Percentiles rank a stretch among this genome's conserved stretches.
These are phyloP conservation scores for Coemansia sp. DNA, from an alignment of 192 early-diverging fungal genomes.

Conservation along the genomic window DNA sequence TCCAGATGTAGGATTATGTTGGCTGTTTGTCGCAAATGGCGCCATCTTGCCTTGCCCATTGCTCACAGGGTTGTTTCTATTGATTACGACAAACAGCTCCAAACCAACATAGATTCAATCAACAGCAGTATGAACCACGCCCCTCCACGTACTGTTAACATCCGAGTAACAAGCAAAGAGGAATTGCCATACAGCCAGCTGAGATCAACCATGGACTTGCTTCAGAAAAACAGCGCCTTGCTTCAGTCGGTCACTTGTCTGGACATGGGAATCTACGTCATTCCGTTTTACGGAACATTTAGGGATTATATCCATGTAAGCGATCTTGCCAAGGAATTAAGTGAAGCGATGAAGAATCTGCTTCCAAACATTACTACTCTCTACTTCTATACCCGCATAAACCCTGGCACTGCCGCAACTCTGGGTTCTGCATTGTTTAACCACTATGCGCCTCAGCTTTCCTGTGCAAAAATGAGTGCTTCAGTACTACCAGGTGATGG, in stretches of 20 bases:
- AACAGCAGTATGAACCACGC: neutral
- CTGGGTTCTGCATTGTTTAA: neutral
- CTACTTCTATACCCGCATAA: no score
- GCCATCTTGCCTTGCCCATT: neutral
- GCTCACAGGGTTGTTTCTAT: neutral
- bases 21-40: slow-evolving; percentile 6
- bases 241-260: neutral
- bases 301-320: no score
- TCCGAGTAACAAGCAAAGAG: neutral
- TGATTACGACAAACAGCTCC: neutral
- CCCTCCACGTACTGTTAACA: neutral
- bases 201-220: neutral
- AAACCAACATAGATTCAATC: neutral
- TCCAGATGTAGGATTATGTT: neutral
- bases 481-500: no score
- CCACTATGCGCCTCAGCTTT: neutral
- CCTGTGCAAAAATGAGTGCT: neutral
- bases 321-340: no score
- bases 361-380: neutral
- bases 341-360: neutral
- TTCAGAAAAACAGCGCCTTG: neutral
- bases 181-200: neutral
- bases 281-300: neutral
- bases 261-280: neutral
- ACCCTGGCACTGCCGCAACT: no score